Percentiles rank a stretch among this genome's conserved stretches.
These are phyloP conservation scores for Albugo candida DNA, from an alignment of 352 stramenopile genomes.

Conservation along the genomic window DNA sequence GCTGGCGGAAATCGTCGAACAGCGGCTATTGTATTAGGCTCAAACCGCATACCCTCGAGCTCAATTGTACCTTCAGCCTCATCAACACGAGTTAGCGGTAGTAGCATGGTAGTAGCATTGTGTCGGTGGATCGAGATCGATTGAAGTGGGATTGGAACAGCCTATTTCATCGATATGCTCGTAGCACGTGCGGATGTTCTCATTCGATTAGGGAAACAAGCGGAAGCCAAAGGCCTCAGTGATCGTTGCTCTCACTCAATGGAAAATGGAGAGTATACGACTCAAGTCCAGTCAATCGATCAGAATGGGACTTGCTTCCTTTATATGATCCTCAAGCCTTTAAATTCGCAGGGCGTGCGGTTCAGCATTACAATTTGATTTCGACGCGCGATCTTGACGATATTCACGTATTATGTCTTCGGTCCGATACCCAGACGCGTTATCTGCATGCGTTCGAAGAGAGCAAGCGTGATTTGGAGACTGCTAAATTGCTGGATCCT, in stretches of 20 bases:
- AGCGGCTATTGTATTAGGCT: constrained; percentile 31
- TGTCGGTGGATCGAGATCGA: constrained; percentile 49
- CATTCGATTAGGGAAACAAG: constrained; percentile 24
- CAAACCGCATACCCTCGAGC: constrained; percentile 19
- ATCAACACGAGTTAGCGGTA: constrained; percentile 23
- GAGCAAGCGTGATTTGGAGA: constrained; percentile 29
- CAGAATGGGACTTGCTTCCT: no score
- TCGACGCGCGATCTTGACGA: constrained; percentile 22
- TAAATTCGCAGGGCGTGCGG: constrained; percentile 24
- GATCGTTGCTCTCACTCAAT: constrained; percentile 24
- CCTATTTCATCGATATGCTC: constrained; percentile 26
- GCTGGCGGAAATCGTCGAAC: constrained; percentile 22
- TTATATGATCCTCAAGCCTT: constrained; percentile 13
- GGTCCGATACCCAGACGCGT: constrained; percentile 13
- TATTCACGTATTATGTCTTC: constrained; percentile 19
- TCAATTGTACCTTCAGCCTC: constrained; percentile 23
- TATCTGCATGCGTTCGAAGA: constrained; percentile 15
- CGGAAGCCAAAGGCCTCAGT: constrained; percentile 20
- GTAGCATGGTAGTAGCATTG: constrained; percentile 30
- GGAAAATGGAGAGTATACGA: constrained; percentile 18
- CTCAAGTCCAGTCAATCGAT: neutral
- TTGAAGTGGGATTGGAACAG: constrained; percentile 14
- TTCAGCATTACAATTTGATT: constrained; percentile 36
- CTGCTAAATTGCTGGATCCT: constrained; percentile 20
- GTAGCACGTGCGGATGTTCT: constrained; percentile 37